These are phyloP conservation scores for Cichorium intybus DNA, from an alignment of 140 eudicot genomes.

Conservation along the genomic window DNA sequence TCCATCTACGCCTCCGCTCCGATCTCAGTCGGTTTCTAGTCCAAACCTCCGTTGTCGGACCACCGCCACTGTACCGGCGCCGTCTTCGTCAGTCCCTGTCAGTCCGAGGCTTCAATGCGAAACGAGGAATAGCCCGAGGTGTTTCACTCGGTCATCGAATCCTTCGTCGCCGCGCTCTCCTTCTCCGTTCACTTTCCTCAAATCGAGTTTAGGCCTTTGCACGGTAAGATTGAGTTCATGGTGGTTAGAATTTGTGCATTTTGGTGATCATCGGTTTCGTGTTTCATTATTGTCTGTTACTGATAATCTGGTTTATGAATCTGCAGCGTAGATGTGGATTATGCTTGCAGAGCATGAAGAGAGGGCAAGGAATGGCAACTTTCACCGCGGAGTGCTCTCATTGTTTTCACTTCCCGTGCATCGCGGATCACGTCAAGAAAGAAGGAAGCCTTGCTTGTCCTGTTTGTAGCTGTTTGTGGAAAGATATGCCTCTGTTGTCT, in stretches of 20 bases:
- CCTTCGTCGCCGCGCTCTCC: constrained; percentile 83
- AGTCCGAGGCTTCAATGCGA: constrained; percentile 61
- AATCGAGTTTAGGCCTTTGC: constrained; percentile 53
- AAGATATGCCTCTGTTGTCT: constrained; percentile 56
- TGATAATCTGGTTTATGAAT: not conserved
- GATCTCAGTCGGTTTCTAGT: constrained; percentile 45
- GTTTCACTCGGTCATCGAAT: constrained; percentile 40
- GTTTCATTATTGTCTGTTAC: not conserved
- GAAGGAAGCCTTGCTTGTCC: constrained; percentile 68
- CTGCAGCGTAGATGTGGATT: constrained; percentile 73
- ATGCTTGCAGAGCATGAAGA: constrained; percentile 62
- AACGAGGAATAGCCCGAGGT: constrained; percentile 37
- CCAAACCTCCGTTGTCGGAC: constrained; percentile 55
- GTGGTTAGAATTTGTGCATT: not conserved
- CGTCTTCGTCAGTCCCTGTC: constrained; percentile 33
- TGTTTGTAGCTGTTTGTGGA: constrained; percentile 65
- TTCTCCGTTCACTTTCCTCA: constrained; percentile 62
- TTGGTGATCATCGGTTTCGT: not conserved
- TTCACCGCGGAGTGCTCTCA: constrained; percentile 92
- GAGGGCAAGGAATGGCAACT: constrained; percentile 79
- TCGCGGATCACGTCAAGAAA: constrained; percentile 56
- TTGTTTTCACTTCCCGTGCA: constrained; percentile 80
- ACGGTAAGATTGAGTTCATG: constrained; percentile 33
- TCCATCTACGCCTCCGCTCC: constrained; percentile 61
- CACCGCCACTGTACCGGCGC: constrained; percentile 12